Base-by-base conservation (phyloP, 2,329 filamentous ascomycete species). In the Penicillium sclerotiorum region DNA sequence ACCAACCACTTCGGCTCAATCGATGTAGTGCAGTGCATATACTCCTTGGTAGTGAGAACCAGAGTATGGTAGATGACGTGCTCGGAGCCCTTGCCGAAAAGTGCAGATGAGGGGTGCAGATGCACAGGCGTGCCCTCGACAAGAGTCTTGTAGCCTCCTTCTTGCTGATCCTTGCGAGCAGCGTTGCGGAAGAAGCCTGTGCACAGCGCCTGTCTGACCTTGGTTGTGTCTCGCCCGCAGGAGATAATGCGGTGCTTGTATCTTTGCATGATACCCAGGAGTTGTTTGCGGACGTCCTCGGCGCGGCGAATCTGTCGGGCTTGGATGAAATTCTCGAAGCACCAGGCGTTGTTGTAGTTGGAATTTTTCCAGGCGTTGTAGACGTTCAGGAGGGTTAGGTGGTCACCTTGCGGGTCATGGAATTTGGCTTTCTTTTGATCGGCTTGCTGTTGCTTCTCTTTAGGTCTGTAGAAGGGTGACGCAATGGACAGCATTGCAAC, bases 391-490 rank as follows among this genome's bases (percentile, higher is more conserved):
- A 97, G 80, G 0, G 94, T 99, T 11, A 99, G 79, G 65, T 99
- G 94, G 66, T 99, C 94, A 45, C 94, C 94, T 49, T 90, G 85
- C 0, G 93, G 89, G 64, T 99, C 94, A 74, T 96, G 90, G 74
- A 99, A 99, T 69, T 96, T 96, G 58, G 91, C 81, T 73, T 96
- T 96, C 78, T 97, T 97, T 72, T 96, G 90, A 66, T 99, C 94
- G 3, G 95, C 94, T 70, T 96, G 90, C 40, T 89, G 82, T 66
- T 97, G 93, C 75, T 99, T 99, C 68, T 99, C 95, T 65, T 96
- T 96, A 0, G 95, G 94, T 0, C 95, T 86, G 72, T 96, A 95
- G 74, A 97, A 99, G 36, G 96, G 84, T 2, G 84, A 89, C 47
- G 88, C 85, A 8, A 94, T 85, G 32, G 88, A 92, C 47, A 99